Evolutionary conservation across 139 green algal genomes (phyloP).

Genomic region (Chlamydomonas sp.): DNA sequence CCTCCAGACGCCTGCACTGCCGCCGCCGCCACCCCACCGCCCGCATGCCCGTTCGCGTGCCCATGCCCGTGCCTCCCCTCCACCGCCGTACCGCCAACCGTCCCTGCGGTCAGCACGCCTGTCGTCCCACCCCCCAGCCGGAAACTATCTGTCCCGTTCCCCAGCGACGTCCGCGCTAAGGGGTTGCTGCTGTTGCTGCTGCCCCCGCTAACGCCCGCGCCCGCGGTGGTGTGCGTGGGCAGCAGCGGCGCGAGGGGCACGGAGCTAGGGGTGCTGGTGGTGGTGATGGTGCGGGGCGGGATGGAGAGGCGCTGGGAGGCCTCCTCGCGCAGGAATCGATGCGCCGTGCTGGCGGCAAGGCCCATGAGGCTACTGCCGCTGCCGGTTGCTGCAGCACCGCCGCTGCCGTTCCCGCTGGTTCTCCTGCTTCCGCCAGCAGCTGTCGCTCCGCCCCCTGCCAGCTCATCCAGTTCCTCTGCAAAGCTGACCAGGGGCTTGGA

Average conservation of each 20-base stretch:
- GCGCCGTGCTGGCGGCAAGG: slow-evolving; percentile 1
- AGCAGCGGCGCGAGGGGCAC: background rate
- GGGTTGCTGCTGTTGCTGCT: too few species aligned
- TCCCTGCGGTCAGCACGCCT: background rate
- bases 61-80: background rate
- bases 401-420: background rate
- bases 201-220: too few species aligned
- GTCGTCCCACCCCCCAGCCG: too few species aligned
- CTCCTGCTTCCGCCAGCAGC: too few species aligned
- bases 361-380: background rate
- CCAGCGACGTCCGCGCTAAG: too few species aligned
- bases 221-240: too few species aligned
- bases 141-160: too few species aligned
- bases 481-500: slow-evolving; percentile 6
- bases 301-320: slow-evolving; percentile 4
- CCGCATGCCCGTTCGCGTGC: background rate
- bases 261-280: background rate
- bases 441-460: background rate
- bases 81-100: background rate
- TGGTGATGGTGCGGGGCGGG: slow-evolving; percentile 32
- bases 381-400: background rate
- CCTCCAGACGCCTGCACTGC: background rate
- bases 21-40: background rate
- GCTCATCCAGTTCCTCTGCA: slow-evolving; percentile 23
- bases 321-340: slow-evolving; percentile 17